Conservation (phyloP, 306 rosid species). For the Malus fusca region DNA sequence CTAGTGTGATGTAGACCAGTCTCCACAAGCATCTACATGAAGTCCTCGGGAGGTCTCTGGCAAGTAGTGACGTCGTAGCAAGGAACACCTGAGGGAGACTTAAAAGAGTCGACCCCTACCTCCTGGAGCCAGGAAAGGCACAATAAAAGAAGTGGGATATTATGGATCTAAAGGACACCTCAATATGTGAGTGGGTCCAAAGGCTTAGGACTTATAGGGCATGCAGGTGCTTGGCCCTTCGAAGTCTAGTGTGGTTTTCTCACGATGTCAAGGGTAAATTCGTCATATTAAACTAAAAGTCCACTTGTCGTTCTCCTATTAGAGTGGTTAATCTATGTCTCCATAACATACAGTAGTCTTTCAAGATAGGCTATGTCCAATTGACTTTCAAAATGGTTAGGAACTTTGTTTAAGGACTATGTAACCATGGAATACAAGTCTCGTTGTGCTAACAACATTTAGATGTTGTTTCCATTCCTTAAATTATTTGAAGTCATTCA, state of each 20-base stretch:
- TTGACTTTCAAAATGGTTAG: too few relatives aligned
- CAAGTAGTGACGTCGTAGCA: background rate
- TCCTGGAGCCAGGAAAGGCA: background rate
- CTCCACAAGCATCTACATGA: too few relatives aligned
- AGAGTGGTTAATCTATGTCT: too few relatives aligned
- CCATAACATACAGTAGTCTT: too few relatives aligned
- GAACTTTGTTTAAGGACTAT: too few relatives aligned
- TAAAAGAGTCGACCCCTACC: background rate
- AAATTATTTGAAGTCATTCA: too few relatives aligned
- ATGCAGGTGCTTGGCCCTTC: background rate
- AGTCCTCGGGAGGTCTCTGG: too few relatives aligned
- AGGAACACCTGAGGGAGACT: background rate
- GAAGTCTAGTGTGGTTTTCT: background rate
- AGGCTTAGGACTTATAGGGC: background rate
- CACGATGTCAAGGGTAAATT: background rate
- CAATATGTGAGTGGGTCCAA: background rate
- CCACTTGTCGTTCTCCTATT: background rate
- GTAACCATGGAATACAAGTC: too few relatives aligned
- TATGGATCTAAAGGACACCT: background rate
- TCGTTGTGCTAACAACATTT: too few relatives aligned
- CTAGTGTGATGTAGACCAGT: too few relatives aligned
- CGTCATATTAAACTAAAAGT: background rate
- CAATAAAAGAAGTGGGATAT: background rate
- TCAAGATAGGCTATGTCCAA: too few relatives aligned
- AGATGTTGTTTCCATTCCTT: too few relatives aligned